Conservation (phyloP, 495 filamentous ascomycete species). For the Neurospora tetrasperma region DNA sequence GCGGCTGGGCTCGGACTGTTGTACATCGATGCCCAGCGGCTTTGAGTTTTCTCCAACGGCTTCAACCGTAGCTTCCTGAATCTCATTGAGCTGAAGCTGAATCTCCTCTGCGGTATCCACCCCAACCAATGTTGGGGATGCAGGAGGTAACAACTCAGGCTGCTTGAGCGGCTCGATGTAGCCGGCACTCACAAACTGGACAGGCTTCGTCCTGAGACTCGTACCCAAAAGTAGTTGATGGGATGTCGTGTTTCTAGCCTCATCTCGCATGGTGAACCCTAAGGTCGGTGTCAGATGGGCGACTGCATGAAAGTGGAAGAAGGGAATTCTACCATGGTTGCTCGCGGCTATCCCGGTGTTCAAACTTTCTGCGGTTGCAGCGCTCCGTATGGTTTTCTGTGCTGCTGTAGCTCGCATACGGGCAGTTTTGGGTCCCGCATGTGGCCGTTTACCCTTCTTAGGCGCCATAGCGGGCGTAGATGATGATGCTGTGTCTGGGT, state of each 20-base stretch:
- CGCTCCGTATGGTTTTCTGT: constrained; percentile 2
- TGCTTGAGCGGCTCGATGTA: constrained; percentile 41
- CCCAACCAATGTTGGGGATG: background rate
- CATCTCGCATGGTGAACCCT: constrained; percentile 59
- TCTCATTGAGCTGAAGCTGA: background rate
- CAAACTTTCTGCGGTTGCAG: background rate
- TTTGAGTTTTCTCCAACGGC: background rate
- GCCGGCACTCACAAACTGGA: constrained; percentile 68
- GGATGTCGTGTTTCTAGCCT: constrained; percentile 64
- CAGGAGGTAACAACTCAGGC: background rate
- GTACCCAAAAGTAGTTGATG: constrained; percentile 36
- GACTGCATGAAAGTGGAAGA: background rate
- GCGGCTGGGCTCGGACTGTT: background rate
- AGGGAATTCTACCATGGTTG: constrained; percentile 9
- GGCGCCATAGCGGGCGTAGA: constrained; percentile 9
- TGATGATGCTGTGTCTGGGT: background rate
- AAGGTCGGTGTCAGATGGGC: constrained; percentile 1
- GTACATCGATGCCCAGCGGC: background rate
- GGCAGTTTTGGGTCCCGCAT: constrained; percentile 3
- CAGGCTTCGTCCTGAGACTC: constrained; percentile 39
- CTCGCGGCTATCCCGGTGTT: background rate
- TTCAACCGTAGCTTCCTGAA: background rate
- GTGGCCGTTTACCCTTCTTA: constrained; percentile 13
- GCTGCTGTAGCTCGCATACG: constrained; percentile 1
- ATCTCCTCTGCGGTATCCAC: background rate